Evolutionary conservation across 805 yeast species (phyloP).

Genomic region (Candida sithepensis): DNA sequence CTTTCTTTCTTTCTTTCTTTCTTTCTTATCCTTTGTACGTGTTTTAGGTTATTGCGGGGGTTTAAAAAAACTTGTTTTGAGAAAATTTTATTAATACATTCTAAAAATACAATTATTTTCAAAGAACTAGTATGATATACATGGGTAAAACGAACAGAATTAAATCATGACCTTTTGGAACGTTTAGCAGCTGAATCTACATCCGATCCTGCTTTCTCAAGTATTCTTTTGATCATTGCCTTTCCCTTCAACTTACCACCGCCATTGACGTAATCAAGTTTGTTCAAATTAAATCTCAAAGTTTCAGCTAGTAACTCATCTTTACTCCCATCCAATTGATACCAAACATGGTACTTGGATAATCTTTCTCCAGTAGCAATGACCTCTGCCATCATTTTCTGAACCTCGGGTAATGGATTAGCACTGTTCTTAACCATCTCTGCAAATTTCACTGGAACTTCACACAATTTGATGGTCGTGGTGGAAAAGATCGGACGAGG

Average conservation of each 20-base stretch:
- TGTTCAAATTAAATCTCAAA: constrained; percentile 51
- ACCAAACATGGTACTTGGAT: constrained; percentile 71
- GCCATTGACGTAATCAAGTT: constrained; percentile 32
- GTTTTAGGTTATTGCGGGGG: too few relatives aligned
- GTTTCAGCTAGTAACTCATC: constrained; percentile 67
- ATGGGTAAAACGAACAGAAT: too few relatives aligned
- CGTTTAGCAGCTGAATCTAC: constrained; percentile 18
- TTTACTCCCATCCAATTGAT: constrained; percentile 70
- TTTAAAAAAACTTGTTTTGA: too few relatives aligned
- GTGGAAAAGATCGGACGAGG: constrained; percentile 54
- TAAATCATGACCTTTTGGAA: constrained; percentile 12
- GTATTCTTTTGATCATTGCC: constrained; percentile 30
- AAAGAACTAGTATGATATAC: not conserved
- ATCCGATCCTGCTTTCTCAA: constrained; percentile 25
- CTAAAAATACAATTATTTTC: too few relatives aligned
- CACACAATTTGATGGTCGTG: constrained; percentile 59
- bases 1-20: not conserved
- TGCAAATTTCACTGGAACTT: constrained; percentile 62
- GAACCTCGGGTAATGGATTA: constrained; percentile 51
- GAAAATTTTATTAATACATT: too few relatives aligned
- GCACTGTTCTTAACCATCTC: constrained; percentile 68
- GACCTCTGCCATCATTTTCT: constrained; percentile 56
- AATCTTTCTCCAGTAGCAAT: constrained; percentile 58
- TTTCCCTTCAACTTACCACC: constrained; percentile 33
- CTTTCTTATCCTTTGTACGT: too few relatives aligned